Base-by-base conservation (phyloP, 176 grass and related monocot genomes). In the Phoenix dactylifera region DNA sequence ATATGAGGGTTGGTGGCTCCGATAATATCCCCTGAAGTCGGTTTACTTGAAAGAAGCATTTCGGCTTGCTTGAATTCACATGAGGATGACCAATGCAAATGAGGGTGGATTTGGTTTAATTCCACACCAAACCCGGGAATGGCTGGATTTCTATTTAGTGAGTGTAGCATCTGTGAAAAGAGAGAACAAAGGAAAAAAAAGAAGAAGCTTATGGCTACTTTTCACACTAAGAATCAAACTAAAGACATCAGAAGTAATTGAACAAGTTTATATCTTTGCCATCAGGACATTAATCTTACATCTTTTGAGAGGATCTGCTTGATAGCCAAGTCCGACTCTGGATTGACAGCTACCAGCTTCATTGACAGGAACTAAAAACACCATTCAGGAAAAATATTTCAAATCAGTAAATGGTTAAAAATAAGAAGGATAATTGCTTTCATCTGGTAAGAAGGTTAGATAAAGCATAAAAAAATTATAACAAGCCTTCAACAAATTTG, bases 321-420 rank as follows among this genome's bases (percentile, higher is more conserved):
- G 35, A 87, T 32, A 64, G 80, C 62, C 56, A 80, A 74, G 73
- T 62, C 87, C 22, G 79, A 50, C 58, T 74, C 86, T 20, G 83
- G 80, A 35, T 80, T 79, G 22, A 96, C 62, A 3, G 77, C 39
- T 2, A 83, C 79, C 68, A 96, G 83, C 75, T 87, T 96, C 86
- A 96, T 90, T 1, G 86, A 90, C 25, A 96, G 77, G 72, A 96
- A 96, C 91, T 96, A 76, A 72, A 55, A 72, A 70, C 30, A 22
- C 52, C 58, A n/a, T 52, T 23, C 50, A 35, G 10, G 22, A 12
- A 63, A 76, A 30, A 30, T 30, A 30, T 30, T 30, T 30, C 28
- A 30, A 6, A 30, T 30, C 7, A 44, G 35, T 14, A 44, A 12
- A 10, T 12, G 35, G 35, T 1, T 44, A 44, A 44, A 44, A 44